Evolutionary conservation across 306 rosid species (phyloP).

Genomic region (Quercus engelmannii): DNA sequence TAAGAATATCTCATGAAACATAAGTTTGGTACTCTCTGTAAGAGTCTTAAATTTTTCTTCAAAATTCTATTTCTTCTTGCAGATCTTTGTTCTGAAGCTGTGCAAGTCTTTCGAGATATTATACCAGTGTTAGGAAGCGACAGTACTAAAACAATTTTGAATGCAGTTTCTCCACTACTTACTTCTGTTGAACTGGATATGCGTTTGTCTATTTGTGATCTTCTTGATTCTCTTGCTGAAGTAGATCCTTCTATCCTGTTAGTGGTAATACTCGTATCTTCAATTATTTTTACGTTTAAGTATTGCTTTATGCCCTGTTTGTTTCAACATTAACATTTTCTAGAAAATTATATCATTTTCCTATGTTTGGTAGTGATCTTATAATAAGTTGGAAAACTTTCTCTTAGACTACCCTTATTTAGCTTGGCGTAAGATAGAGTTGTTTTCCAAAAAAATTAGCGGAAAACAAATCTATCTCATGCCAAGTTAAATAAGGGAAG

Average conservation of each 20-base stretch:
- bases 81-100: slow-evolving; percentile 58
- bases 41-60: slow-evolving; percentile 13
- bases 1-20: slow-evolving; percentile 23
- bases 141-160: slow-evolving; percentile 52
- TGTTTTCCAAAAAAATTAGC: too few relatives aligned
- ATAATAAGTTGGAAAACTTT: too few relatives aligned
- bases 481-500: too few relatives aligned
- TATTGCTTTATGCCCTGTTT: not conserved
- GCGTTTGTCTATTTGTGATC: slow-evolving; percentile 68
- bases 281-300: slow-evolving; percentile 10
- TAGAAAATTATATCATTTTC: too few relatives aligned
- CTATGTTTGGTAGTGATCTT: too few relatives aligned
- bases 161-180: slow-evolving; percentile 62
- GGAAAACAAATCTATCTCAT: too few relatives aligned
- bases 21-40: not conserved
- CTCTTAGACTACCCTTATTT: too few relatives aligned
- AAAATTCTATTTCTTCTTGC: slow-evolving; percentile 30
- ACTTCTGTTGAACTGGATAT: slow-evolving; percentile 57
- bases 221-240: slow-evolving; percentile 64
- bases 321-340: too few relatives aligned
- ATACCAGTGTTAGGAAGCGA: slow-evolving; percentile 57
- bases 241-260: slow-evolving; percentile 52
- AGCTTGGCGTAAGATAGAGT: too few relatives aligned
- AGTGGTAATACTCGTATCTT: slow-evolving; percentile 49
- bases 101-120: slow-evolving; percentile 58